A percentile compares a stretch with the other conserved stretches of the same genome.
These are phyloP conservation scores for Thielaviopsis punctulata DNA, from an alignment of 2,329 filamentous ascomycete species.

Conservation along the genomic window DNA sequence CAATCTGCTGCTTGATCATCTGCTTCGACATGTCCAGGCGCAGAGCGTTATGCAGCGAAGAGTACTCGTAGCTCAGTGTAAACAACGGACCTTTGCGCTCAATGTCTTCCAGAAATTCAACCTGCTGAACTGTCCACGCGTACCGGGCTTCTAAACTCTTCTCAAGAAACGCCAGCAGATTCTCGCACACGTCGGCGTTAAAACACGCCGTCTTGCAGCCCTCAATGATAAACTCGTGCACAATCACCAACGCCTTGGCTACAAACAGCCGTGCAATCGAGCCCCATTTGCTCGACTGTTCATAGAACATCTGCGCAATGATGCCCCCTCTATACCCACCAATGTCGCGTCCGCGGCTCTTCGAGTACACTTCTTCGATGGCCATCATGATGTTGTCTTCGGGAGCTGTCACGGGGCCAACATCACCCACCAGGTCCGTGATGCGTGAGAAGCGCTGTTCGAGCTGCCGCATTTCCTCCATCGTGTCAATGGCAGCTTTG, in stretches of 20 bases:
- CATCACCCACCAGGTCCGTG: slow-evolving; percentile 8
- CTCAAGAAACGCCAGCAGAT: slow-evolving; percentile 15
- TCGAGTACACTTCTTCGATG: slow-evolving; percentile 14
- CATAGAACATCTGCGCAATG: slow-evolving; percentile 14
- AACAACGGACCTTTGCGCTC: slow-evolving; percentile 18
- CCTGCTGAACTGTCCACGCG: slow-evolving; percentile 14
- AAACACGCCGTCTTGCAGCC: slow-evolving; percentile 14
- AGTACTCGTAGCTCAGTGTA: slow-evolving; percentile 16
- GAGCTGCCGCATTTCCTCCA: background rate
- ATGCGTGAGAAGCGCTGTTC: background rate
- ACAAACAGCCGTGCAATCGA: slow-evolving; percentile 16
- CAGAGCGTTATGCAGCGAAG: background rate
- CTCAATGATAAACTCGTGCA: slow-evolving; percentile 18
- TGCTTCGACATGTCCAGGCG: background rate
- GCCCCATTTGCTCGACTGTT: slow-evolving; percentile 20
- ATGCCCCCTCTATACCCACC: slow-evolving; percentile 14
- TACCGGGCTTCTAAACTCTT: slow-evolving; percentile 16
- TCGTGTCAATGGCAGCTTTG: background rate
- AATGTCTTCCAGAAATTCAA: slow-evolving; percentile 15
- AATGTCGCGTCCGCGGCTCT: slow-evolving; percentile 16
- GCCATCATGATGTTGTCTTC: slow-evolving; percentile 14
- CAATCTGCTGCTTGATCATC: background rate
- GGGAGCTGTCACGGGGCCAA: background rate
- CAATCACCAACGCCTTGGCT: slow-evolving; percentile 15
- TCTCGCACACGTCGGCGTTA: slow-evolving; percentile 9